Conservation (phyloP, 2,329 filamentous ascomycete genomes). For the Pseudogymnoascus sp. region DNA sequence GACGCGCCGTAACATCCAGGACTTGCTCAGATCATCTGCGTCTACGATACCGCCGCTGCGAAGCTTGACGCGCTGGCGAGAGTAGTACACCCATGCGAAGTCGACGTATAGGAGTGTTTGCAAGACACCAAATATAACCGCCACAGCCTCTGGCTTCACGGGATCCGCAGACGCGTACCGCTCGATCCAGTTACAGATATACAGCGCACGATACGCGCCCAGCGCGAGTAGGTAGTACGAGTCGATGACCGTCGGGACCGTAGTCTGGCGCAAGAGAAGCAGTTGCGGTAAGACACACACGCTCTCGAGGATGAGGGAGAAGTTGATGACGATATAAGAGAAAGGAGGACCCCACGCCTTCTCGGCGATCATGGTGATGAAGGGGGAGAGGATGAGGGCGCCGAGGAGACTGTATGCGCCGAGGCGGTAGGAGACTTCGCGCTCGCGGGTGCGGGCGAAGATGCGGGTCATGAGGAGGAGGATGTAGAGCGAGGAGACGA, state of each 20-base stretch:
- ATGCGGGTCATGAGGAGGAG: constrained; percentile 79
- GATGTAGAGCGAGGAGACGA: constrained; percentile 75
- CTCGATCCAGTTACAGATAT: constrained; percentile 85
- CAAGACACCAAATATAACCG: constrained; percentile 76
- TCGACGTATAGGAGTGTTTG: constrained; percentile 88
- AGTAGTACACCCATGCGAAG: constrained; percentile 96
- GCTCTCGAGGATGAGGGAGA: constrained; percentile 87
- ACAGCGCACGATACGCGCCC: constrained; percentile 79
- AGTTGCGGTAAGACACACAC: constrained; percentile 86
- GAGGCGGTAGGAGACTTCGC: constrained; percentile 89
- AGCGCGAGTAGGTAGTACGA: constrained; percentile 89
- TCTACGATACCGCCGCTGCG: constrained; percentile 82
- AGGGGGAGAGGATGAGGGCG: constrained; percentile 59
- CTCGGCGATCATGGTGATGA: constrained; percentile 63
- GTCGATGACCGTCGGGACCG: constrained; percentile 88
- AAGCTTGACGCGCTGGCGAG: constrained; percentile 86
- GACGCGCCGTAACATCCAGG: constrained; percentile 74
- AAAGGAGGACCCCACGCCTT: constrained; percentile 38
- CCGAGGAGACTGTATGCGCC: constrained; percentile 60
- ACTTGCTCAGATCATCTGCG: constrained; percentile 74
- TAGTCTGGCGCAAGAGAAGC: constrained; percentile 85
- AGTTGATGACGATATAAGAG: constrained; percentile 67
- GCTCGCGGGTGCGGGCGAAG: constrained; percentile 79
- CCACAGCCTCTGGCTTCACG: constrained; percentile 62
- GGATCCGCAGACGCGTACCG: constrained; percentile 50